phyloP scores from a whole-genome alignment of 2,329 filamentous ascomycete genomes.

The Ilyonectria robusta region DNA sequence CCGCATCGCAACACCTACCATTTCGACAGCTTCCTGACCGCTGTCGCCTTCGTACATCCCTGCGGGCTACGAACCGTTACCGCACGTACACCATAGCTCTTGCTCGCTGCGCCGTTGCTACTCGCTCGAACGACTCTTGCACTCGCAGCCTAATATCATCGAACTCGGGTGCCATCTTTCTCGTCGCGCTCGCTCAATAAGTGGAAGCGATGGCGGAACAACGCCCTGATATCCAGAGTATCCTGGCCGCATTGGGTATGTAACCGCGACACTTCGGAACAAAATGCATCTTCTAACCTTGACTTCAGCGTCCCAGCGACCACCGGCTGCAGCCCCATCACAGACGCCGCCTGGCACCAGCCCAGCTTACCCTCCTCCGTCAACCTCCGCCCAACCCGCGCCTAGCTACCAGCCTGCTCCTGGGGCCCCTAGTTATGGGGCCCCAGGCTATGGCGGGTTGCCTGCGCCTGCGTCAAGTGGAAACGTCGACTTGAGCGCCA shows the following conservation, averaged over 20 bases:
- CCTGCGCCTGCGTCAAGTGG: conserved; percentile 81
- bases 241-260: conserved; percentile 65
- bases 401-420: conserved; percentile 56
- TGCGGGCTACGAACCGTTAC: background rate
- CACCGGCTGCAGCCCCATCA: conserved; percentile 57
- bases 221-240: conserved; percentile 55
- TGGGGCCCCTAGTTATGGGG: conserved; percentile 45
- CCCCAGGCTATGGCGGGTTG: conserved; percentile 60
- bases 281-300: conserved; percentile 38
- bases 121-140: conserved; percentile 19
- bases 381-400: conserved; percentile 52
- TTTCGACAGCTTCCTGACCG: conserved; percentile 10
- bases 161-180: conserved; percentile 8
- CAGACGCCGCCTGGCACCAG: conserved; percentile 58
- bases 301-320: conserved; percentile 60
- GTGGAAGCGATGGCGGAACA: conserved; percentile 44
- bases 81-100: conserved; percentile 5
- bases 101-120: conserved; percentile 6
- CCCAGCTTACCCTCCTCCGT: conserved; percentile 58
- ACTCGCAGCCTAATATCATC: conserved; percentile 21
- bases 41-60: conserved; percentile 22
- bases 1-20: conserved; percentile 27
- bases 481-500: conserved; percentile 83
- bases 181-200: conserved; percentile 28
- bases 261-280: conserved; percentile 20